Evolutionary conservation across 1,139 yeast genomes (phyloP).

Genomic region (Hansenula sp.): DNA sequence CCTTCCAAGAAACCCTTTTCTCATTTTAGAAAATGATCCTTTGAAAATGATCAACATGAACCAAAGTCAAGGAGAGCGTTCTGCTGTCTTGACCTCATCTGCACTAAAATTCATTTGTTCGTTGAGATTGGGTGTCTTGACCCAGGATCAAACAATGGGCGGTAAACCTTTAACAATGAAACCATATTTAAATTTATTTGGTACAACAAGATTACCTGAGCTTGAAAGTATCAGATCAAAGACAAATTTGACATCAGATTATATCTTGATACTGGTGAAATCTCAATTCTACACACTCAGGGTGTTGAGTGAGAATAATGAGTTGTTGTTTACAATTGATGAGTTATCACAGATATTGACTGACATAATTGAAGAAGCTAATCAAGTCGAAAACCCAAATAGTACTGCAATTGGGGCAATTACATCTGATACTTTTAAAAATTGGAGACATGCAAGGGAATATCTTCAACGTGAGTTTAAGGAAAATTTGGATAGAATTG

Average conservation of each 20-base stretch:
- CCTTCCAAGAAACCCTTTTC: slow-evolving; percentile 71
- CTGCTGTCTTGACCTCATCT: slow-evolving; percentile 62
- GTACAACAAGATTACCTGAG: slow-evolving; percentile 61
- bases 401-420: slow-evolving; percentile 63
- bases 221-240: slow-evolving; percentile 36
- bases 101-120: slow-evolving; percentile 61
- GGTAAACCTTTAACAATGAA: slow-evolving; percentile 58
- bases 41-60: slow-evolving; percentile 41
- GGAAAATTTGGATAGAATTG: slow-evolving; percentile 44
- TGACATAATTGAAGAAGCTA: slow-evolving; percentile 43
- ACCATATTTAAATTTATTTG: slow-evolving; percentile 62
- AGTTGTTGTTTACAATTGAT: slow-evolving; percentile 47
- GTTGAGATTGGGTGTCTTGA: slow-evolving; percentile 46
- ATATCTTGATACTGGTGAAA: slow-evolving; percentile 53
- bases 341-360: slow-evolving; percentile 51
- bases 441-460: slow-evolving; percentile 58
- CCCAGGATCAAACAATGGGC: slow-evolving; percentile 53
- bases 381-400: slow-evolving; percentile 34
- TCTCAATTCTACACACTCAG: slow-evolving; percentile 61
- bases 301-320: slow-evolving; percentile 42
- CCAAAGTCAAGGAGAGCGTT: slow-evolving; percentile 62
- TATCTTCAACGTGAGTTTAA: slow-evolving; percentile 41
- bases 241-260: slow-evolving; percentile 33
- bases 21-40: slow-evolving; percentile 71
- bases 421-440: slow-evolving; percentile 60